A percentile compares a stretch with the other conserved stretches of the same genome.
phyloP scores from a whole-genome alignment of 495 filamentous ascomycete species.

The Aspergillus sclerotiicarbonarius region DNA sequence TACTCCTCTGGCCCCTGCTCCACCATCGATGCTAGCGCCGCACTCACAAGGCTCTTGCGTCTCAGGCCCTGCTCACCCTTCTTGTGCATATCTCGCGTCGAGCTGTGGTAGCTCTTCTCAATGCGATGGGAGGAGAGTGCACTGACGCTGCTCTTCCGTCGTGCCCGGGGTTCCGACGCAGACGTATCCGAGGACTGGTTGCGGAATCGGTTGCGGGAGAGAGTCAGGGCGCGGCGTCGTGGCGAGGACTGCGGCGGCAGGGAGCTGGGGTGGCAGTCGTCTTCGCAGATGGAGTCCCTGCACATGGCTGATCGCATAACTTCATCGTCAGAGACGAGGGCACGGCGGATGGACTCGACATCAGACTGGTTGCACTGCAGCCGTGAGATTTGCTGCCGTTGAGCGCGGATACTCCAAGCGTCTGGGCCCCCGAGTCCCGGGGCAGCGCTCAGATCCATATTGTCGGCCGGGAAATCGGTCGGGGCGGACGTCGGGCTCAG shows the following conservation, averaged over 20 bases:
- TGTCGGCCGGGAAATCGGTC: constrained; percentile 17
- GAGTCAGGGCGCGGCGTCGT: constrained; percentile 25
- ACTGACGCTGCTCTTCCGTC: constrained; percentile 34
- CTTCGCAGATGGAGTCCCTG: constrained; percentile 19
- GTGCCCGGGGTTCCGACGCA: neutral
- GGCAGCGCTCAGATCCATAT: constrained; percentile 6
- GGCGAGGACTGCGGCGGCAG: constrained; percentile 38
- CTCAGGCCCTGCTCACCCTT: constrained; percentile 42
- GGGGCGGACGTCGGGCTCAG: constrained; percentile 38
- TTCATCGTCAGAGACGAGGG: constrained; percentile 29
- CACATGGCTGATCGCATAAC: constrained; percentile 5
- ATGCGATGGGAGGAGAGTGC: constrained; percentile 32
- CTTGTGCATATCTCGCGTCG: constrained; percentile 32
- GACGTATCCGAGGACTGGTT: constrained; percentile 11
- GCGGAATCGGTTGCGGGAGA: constrained; percentile 31
- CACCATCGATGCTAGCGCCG: constrained; percentile 42
- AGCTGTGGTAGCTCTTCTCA: constrained; percentile 37
- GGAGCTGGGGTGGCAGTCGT: constrained; percentile 46
- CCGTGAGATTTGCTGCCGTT: constrained; percentile 44
- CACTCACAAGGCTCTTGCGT: constrained; percentile 47
- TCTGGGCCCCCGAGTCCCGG: constrained; percentile 3
- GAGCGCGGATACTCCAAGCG: constrained; percentile 28
- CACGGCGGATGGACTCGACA: constrained; percentile 37
- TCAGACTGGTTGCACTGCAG: constrained; percentile 40
- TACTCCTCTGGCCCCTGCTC: constrained; percentile 13